A percentile compares a stretch with the other conserved stretches of the same genome.
Conservation (phyloP, 164 flowering plant genomes). For the Aristolochia fimbriata region DNA sequence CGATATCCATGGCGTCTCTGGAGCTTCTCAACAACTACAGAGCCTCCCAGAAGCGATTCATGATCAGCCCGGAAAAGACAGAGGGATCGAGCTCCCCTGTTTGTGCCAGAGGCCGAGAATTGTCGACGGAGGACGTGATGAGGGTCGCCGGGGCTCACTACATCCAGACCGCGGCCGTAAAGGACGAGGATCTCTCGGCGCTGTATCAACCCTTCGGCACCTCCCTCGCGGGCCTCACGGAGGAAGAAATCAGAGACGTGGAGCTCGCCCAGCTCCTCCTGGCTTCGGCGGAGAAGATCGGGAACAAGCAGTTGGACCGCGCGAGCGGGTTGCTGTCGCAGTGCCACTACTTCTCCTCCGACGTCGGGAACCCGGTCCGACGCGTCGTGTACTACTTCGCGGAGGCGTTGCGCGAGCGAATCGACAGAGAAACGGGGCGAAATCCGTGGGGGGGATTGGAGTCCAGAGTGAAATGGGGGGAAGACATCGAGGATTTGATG, state of each 20-base stretch:
- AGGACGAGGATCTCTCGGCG: conserved; percentile 9
- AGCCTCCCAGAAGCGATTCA: too few species aligned
- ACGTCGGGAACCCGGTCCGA: conserved; percentile 35
- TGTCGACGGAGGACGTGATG: conserved; percentile 35
- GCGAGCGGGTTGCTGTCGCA: conserved; percentile 30
- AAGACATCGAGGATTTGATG: conserved; percentile 7
- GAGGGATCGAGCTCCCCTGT: too few species aligned
- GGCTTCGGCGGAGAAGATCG: conserved; percentile 42
- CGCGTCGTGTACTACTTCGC: conserved; percentile 40
- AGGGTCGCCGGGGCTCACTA: conserved; percentile 37
- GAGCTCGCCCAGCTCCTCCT: conserved; percentile 39
- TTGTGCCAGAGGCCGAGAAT: too few species aligned
- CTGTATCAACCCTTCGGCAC: conserved; percentile 19
- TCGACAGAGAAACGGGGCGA: conserved; percentile 35
- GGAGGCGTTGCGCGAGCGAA: conserved; percentile 41
- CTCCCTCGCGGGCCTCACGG: conserved; percentile 21
- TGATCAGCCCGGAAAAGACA: too few species aligned
- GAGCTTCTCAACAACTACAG: too few species aligned
- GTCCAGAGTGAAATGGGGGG: neutral
- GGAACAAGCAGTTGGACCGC: conserved; percentile 29
- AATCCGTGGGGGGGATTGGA: conserved; percentile 9
- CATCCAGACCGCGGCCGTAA: conserved; percentile 17
- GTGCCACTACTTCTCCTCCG: conserved; percentile 30
- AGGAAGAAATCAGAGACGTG: conserved; percentile 32
- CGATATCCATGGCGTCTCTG: too few species aligned